phyloP scores from a whole-genome alignment of 257 asterid species.

The Coffea eugenioides region DNA sequence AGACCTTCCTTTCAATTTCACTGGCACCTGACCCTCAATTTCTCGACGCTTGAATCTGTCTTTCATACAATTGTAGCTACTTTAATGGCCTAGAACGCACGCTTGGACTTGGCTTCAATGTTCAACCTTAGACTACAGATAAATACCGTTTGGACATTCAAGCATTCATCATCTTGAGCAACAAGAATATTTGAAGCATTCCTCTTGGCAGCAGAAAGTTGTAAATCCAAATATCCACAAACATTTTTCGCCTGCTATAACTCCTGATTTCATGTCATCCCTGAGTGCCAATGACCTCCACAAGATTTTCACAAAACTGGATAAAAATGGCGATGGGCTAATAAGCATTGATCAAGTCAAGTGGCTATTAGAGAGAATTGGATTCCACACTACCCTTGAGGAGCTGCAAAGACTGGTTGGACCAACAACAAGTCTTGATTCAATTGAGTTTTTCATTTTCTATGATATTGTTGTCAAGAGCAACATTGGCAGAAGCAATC shows the following conservation, averaged over 20 bases:
- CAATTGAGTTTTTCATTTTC: constrained; percentile 31
- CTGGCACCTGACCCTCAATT: not conserved
- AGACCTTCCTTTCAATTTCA: not conserved
- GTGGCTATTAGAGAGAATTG: constrained; percentile 26
- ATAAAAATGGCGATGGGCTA: constrained; percentile 30
- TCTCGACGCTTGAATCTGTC: not conserved
- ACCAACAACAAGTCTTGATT: constrained; percentile 21
- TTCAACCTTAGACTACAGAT: not conserved
- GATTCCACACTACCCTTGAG: constrained; percentile 24
- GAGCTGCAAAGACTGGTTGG: constrained; percentile 31
- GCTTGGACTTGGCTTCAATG: not conserved
- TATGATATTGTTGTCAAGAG: constrained; percentile 22
- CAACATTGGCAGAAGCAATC: not conserved
- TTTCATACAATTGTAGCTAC: not conserved
- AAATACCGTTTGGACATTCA: not conserved
- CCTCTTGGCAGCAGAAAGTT: not conserved
- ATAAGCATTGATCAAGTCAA: constrained; percentile 34
- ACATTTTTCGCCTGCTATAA: not conserved
- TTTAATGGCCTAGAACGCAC: not conserved
- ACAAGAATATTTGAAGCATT: not conserved
- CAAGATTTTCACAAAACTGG: constrained; percentile 30
- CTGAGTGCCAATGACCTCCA: constrained; percentile 21
- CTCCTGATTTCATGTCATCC: constrained; percentile 16
- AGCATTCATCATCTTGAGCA: not conserved
- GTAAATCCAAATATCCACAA: not conserved